Percentiles rank a stretch among this genome's conserved stretches.
phyloP scores from a whole-genome alignment of 495 filamentous ascomycete species.

The Neurospora hispaniola region DNA sequence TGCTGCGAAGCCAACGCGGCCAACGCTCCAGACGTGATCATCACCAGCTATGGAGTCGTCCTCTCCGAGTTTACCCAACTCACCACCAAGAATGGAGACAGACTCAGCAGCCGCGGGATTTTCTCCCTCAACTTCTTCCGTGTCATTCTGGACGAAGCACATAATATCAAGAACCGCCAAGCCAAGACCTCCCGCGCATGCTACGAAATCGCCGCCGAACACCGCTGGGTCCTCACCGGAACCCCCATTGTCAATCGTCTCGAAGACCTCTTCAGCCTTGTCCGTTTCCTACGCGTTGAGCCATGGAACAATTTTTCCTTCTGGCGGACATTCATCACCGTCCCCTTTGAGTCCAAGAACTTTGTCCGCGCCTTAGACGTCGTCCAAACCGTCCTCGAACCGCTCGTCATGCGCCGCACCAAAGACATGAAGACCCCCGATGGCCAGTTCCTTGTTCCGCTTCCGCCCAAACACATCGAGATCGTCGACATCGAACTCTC shows the following conservation, averaged over 20 bases:
- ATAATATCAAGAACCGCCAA: slow-evolving; percentile 83
- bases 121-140: slow-evolving; percentile 92
- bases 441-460: slow-evolving; percentile 71
- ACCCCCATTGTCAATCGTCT: slow-evolving; percentile 95
- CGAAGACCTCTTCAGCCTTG: slow-evolving; percentile 92
- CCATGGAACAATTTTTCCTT: slow-evolving; percentile 98
- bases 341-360: slow-evolving; percentile 91
- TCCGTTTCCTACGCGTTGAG: slow-evolving; percentile 84
- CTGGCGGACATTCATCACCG: slow-evolving; percentile 97
- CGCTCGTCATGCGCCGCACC: slow-evolving; percentile 85
- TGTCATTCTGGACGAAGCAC: slow-evolving; percentile 90
- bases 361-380: slow-evolving; percentile 90
- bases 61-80: slow-evolving; percentile 80
- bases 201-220: slow-evolving; percentile 72
- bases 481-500: slow-evolving; percentile 83
- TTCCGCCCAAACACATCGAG: slow-evolving; percentile 71
- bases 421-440: slow-evolving; percentile 97
- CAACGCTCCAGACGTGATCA: slow-evolving; percentile 75
- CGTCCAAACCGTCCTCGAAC: slow-evolving; percentile 92
- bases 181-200: slow-evolving; percentile 88
- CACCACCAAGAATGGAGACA: slow-evolving; percentile 42
- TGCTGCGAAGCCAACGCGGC: slow-evolving; percentile 65
- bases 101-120: slow-evolving; percentile 54
- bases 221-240: slow-evolving; percentile 90
- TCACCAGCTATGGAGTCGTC: slow-evolving; percentile 92